These are phyloP conservation scores for Chlamydomonas schloesseri DNA, from an alignment of 139 green algal genomes.

Conservation along the genomic window DNA sequence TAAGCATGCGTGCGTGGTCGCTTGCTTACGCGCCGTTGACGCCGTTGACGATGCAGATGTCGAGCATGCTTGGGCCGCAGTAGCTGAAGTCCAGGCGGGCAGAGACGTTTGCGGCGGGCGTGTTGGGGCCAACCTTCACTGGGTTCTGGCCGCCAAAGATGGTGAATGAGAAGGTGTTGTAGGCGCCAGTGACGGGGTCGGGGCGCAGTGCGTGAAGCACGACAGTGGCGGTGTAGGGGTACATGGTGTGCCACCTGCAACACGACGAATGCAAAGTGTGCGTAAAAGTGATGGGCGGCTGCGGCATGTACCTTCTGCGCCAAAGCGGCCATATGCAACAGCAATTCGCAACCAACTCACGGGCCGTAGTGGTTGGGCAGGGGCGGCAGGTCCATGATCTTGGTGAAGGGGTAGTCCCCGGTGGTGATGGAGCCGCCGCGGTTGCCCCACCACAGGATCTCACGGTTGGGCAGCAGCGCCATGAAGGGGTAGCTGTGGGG, in stretches of 20 bases:
- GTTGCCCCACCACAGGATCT: slow-evolving; percentile 30
- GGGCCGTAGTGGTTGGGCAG: neutral
- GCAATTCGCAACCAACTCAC: too few species aligned
- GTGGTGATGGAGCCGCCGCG: slow-evolving; percentile 15
- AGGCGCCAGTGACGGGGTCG: neutral
- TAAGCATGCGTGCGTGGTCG: too few species aligned
- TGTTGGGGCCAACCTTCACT: neutral
- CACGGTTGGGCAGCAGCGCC: neutral
- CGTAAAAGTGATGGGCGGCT: too few species aligned
- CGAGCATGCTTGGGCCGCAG: neutral
- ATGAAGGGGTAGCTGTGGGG: slow-evolving; percentile 20
- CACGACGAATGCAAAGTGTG: too few species aligned
- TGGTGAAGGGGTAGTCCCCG: neutral
- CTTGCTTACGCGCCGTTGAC: neutral
- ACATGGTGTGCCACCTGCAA: slow-evolving; percentile 14
- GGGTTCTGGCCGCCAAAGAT: slow-evolving; percentile 16
- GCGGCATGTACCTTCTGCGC: too few species aligned
- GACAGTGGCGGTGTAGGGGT: neutral
- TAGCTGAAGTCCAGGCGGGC: slow-evolving; percentile 6
- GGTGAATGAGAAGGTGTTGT: neutral
- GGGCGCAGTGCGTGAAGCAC: neutral
- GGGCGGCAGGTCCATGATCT: neutral
- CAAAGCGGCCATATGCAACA: too few species aligned
- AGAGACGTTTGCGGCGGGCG: neutral
- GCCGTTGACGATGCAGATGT: neutral